Evolutionary conservation across 2,329 filamentous ascomycete species (phyloP).

Genomic region (Fusarium vanettenii): DNA sequence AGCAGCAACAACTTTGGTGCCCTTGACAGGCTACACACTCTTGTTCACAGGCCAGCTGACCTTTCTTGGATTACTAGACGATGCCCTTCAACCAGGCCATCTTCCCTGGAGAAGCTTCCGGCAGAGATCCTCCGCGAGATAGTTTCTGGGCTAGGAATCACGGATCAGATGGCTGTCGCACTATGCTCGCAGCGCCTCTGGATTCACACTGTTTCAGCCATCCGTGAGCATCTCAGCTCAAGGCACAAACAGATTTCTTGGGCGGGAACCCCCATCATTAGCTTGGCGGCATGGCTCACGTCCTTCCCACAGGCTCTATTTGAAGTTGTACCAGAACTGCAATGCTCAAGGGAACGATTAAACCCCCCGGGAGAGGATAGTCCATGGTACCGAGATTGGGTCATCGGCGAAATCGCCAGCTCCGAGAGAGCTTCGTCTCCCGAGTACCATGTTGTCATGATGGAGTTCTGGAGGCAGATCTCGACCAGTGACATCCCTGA

Average conservation of each 20-base stretch:
- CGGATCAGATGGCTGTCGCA: neutral
- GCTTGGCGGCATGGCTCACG: neutral
- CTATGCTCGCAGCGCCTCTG: slow-evolving; percentile 1
- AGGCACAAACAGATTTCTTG: neutral
- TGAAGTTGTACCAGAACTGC: neutral
- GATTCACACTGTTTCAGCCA: neutral
- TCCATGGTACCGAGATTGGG: neutral
- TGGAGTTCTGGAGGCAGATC: neutral
- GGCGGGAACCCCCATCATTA: neutral
- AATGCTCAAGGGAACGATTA: too few species aligned
- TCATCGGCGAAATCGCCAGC: neutral
- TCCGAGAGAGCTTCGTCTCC: neutral
- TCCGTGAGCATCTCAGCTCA: neutral
- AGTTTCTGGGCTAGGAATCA: neutral
- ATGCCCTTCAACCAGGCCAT: neutral
- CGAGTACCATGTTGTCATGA: neutral
- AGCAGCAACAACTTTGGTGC: neutral
- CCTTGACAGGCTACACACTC: neutral
- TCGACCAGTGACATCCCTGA: neutral
- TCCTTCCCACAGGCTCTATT: neutral
- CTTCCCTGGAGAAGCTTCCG: neutral
- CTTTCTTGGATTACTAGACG: neutral
- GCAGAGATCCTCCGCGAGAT: neutral
- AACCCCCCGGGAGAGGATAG: too few species aligned
- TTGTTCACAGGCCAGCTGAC: neutral